Evolutionary conservation across 441 rosid genomes (phyloP), one percentile per base, ranked within the genome.

Genomic region (Isatis lusitanica): DNA sequence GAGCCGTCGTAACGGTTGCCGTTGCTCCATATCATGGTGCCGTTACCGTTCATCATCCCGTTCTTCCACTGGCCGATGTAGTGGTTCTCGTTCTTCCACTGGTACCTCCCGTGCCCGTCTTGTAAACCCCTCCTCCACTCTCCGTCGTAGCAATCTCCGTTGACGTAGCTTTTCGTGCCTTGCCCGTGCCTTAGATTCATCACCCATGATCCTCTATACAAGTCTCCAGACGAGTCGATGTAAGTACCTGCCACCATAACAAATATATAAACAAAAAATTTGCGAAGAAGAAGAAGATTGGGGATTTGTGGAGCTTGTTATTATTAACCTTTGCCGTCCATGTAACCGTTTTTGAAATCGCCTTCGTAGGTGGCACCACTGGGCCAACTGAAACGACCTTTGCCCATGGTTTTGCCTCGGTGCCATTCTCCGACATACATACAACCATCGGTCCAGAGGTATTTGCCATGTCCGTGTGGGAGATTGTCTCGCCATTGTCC

Each of bases 331-430:
- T 82, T 86, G 5, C 99, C 99, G 73, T 96, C 98, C 95, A 96
- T 90, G 66, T 81, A 93, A 12, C 97, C 97, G 53, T 74, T 77
- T 60, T 86, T 93, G 86, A 96, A 93, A 40, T 96, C 96, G 8
- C 99, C 99, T 75, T 96, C 98, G 70, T 93, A 96, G 4, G 91
- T 90, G 9, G 98, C 97, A 21, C 98, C 99, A 16, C 86, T 85
- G 0, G 98, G 97, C 99, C 99, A 93, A 46, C 91, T 83, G 66
- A 96, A 96, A 76, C 84, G 89, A 15, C 99, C 99, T 63, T 87
- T 91, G 13, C 99, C 98, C 84, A 68, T 89, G 18, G 83, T 88
- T 71, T 86, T 96, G 11, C 98, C 99, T 68, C 77, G 60, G 44
- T 47, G 67, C 99, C 99, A 96, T 52, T 91, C 94, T 21, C 98